These are phyloP conservation scores for Aechmea fasciata DNA, from an alignment of 176 grass and related monocot genomes.

Conservation along the genomic window DNA sequence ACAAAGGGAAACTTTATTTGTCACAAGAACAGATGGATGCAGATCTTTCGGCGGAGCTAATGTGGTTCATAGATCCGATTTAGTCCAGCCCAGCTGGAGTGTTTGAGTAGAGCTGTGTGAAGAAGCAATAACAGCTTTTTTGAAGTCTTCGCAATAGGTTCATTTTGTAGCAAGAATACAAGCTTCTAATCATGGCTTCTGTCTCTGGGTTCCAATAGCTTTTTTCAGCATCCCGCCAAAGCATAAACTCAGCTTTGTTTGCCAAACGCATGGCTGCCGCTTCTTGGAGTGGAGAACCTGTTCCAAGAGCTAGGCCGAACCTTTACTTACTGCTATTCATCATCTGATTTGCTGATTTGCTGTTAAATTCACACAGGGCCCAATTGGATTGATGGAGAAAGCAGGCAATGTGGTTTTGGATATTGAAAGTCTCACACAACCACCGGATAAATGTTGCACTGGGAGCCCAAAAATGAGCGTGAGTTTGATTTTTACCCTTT, in stretches of 20 bases:
- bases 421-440: constrained; percentile 65
- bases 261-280: too few relatives aligned
- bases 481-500: constrained; percentile 22
- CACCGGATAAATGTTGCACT: constrained; percentile 66
- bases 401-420: constrained; percentile 52
- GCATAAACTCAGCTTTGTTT: too few relatives aligned
- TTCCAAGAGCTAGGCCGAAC: too few relatives aligned
- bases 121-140: too few relatives aligned
- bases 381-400: constrained; percentile 61
- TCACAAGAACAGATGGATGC: background rate
- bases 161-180: too few relatives aligned
- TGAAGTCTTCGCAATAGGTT: too few relatives aligned
- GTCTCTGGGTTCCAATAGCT: background rate
- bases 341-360: constrained; percentile 6
- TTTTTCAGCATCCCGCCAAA: background rate
- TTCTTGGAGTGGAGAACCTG: too few relatives aligned
- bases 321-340: background rate
- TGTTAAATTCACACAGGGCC: constrained; percentile 19
- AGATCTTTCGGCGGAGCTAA: background rate
- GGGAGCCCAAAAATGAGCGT: constrained; percentile 80
- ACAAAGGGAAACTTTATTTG: background rate
- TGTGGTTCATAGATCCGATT: background rate
- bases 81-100: too few relatives aligned
- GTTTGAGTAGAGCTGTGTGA: too few relatives aligned
- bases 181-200: background rate